Conservation (phyloP, 169 alveolate species). For the Plasmodium relictum region DNA sequence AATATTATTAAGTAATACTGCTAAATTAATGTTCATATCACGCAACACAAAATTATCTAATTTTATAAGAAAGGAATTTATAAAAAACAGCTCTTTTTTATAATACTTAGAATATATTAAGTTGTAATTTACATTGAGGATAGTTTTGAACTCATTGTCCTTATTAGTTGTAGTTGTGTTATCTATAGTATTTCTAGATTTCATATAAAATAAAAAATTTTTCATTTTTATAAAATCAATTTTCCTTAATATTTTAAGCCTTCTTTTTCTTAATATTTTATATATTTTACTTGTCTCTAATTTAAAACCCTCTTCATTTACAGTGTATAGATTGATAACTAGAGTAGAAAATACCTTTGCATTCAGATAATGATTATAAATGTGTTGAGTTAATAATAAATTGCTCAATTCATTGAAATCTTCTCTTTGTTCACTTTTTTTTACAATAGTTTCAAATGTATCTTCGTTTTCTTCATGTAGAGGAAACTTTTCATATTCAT, state of each 20-base stretch:
- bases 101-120: not conserved
- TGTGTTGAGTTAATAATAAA: slow-evolving; percentile 37
- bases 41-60: slow-evolving; percentile 31
- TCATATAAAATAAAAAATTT: slow-evolving; percentile 39
- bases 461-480: slow-evolving; percentile 33
- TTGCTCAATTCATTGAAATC: slow-evolving; percentile 46
- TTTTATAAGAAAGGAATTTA: slow-evolving; percentile 24
- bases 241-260: slow-evolving; percentile 7
- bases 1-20: slow-evolving; percentile 34
- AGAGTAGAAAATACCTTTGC: slow-evolving; percentile 11
- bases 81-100: slow-evolving; percentile 17
- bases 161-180: not conserved
- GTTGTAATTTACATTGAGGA: not conserved
- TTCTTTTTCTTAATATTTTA: not conserved
- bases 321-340: slow-evolving; percentile 30
- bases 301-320: not conserved
- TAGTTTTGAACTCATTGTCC: not conserved
- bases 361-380: slow-evolving; percentile 42
- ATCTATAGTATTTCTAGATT: not conserved
- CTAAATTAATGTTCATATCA: slow-evolving; percentile 41
- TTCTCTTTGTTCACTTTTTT: slow-evolving; percentile 23
- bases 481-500: slow-evolving; percentile 50
- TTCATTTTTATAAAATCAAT: not conserved
- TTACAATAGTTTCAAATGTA: slow-evolving; percentile 45
- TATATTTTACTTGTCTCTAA: not conserved